Evolutionary conservation across 495 filamentous ascomycete genomes (phyloP).

Genomic region (Xylaria castorea): DNA sequence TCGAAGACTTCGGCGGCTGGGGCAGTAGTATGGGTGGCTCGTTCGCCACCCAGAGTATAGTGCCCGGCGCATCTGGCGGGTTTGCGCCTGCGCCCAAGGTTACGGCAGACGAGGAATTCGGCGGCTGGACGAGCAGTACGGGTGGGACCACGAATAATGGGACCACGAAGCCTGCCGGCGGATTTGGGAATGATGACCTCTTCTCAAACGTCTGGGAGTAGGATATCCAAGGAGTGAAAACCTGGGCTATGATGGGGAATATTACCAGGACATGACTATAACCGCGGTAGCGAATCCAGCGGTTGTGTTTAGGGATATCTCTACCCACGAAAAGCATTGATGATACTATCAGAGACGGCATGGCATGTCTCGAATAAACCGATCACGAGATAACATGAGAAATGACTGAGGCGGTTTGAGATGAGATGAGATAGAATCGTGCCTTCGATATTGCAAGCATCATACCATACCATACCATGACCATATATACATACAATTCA

Average conservation of each 20-base stretch:
- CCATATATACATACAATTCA: slow-evolving; percentile 13
- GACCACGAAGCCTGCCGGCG: slow-evolving; percentile 48
- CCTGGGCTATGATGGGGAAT: background rate
- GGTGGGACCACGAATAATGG: slow-evolving; percentile 47
- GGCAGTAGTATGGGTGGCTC: slow-evolving; percentile 66
- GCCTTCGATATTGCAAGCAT: background rate
- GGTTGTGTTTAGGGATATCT: background rate
- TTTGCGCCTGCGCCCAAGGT: slow-evolving; percentile 67
- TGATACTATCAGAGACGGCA: background rate
- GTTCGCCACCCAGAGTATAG: slow-evolving; percentile 60
- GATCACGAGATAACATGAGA: slow-evolving; percentile 8
- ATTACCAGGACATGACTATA: background rate
- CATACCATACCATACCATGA: slow-evolving; percentile 1
- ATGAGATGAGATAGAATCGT: slow-evolving; percentile 4
- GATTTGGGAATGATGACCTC: slow-evolving; percentile 80
- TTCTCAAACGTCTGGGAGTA: slow-evolving; percentile 95
- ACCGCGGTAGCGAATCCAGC: background rate
- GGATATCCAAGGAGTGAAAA: slow-evolving; percentile 7
- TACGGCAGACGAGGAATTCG: slow-evolving; percentile 88
- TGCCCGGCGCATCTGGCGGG: slow-evolving; percentile 57
- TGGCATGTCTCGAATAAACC: slow-evolving; percentile 6
- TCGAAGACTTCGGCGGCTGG: slow-evolving; percentile 78
- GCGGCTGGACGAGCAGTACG: slow-evolving; percentile 83
- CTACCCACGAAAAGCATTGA: background rate
- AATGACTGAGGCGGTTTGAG: slow-evolving; percentile 1